Conservation (phyloP, 1,284 basidiomycete genomes). For the Heterobasidion irregulare region DNA sequence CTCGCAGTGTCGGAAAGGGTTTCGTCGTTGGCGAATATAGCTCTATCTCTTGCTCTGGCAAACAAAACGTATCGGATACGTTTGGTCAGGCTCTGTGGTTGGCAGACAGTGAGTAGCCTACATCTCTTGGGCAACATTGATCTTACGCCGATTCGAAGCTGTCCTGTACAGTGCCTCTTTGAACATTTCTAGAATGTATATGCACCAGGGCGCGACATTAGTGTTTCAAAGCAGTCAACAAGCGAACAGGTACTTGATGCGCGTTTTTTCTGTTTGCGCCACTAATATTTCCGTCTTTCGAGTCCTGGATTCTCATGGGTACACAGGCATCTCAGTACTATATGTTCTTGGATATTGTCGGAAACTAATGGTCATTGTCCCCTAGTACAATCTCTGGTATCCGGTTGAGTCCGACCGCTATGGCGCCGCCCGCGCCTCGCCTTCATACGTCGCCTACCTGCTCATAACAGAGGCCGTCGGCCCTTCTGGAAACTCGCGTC, state of each 20-base stretch:
- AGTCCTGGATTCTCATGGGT: constrained; percentile 27
- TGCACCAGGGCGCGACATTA: constrained; percentile 27
- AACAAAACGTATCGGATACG: constrained; percentile 27
- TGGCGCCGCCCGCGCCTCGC: constrained; percentile 23
- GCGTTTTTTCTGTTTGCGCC: not conserved
- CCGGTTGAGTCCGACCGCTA: constrained; percentile 23
- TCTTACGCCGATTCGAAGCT: constrained; percentile 12
- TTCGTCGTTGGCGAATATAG: constrained; percentile 28
- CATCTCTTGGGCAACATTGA: not conserved
- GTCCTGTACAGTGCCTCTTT: constrained; percentile 24
- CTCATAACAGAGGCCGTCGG: constrained; percentile 26
- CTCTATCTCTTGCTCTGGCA: constrained; percentile 28
- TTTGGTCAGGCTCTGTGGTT: constrained; percentile 29
- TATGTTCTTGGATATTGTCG: not conserved
- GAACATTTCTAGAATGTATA: constrained; percentile 26
- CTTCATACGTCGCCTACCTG: constrained; percentile 27
- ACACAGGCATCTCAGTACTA: not conserved
- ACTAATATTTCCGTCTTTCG: not conserved
- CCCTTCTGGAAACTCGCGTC: constrained; percentile 17
- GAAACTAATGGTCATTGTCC: constrained; percentile 1
- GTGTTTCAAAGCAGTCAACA: constrained; percentile 26
- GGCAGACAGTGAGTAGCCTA: constrained; percentile 19
- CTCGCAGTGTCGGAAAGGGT: constrained; percentile 19
- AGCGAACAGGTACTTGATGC: constrained; percentile 18
- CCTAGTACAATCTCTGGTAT: constrained; percentile 29